Evolutionary conservation across 2,329 filamentous ascomycete genomes (phyloP), one percentile per base, ranked within the genome.

Genomic region (Fusarium floridanum): DNA sequence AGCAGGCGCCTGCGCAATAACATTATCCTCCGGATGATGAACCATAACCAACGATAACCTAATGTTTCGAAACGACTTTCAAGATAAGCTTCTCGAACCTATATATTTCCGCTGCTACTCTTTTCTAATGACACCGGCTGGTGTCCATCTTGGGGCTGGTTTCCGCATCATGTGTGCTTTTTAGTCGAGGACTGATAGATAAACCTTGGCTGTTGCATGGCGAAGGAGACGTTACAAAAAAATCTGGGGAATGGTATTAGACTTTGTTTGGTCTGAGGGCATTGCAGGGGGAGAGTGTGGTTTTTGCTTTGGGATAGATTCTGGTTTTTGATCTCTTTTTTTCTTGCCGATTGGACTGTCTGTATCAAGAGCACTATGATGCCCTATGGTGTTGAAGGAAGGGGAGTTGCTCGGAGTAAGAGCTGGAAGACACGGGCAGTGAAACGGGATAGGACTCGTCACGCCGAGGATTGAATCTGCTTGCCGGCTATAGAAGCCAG

Each of bases 1-100:
- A 78, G n/a, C 73, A 75, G 50, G 71, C 67, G 14, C 61, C 72
- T 24, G 45, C 64, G 56, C 68, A 78, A 72, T 76, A 75, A 78
- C 65, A 73, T 11, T n/a, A 66, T 61, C 56, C 56, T 29, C 22
- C 55, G 56, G 63, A 61, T 39, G 53, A 66, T 48, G 68, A 68
- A 27, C 62, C 39, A 69, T 64, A 67, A 71, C 68, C 66, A 43
- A 78, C 57, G 67, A 77, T 74, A 65, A 67, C 67, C 66, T 79
- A 68, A 79, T 69, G 76, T 71, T 74, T 65, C 66, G 62, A 67
- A 75, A 79, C 64, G 75, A 79, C 68, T 63, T 71, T 74, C 67
- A 74, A 71, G 65, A 77, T 79, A 73, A 72, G 66, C 75, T 78
- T 79, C 74, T 77, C 73, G 64, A 73, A 67, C 67, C 70, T 79